Evolutionary conservation across 371 early-diverging fungal genomes (phyloP).

Genomic region (Amoeboaphelidium protococcarum): DNA sequence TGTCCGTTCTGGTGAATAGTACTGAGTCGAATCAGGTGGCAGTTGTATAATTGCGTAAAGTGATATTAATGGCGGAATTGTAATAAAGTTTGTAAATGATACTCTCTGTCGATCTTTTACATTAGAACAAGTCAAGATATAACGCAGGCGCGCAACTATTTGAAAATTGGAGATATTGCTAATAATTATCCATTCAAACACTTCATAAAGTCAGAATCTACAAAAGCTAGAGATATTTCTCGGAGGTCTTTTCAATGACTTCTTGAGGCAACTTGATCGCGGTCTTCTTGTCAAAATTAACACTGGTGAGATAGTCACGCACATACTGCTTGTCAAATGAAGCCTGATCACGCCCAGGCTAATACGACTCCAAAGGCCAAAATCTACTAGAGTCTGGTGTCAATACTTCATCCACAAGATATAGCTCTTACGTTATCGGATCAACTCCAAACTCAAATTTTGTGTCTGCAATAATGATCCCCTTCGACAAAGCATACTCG

Average conservation of each 20-base stretch:
- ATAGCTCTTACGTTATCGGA: conserved; percentile 20
- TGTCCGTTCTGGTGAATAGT: conserved; percentile 14
- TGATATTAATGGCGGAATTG: neutral
- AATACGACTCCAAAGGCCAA: conserved; percentile 65
- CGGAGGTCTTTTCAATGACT: conserved; percentile 52
- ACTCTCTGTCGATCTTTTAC: too few relatives aligned
- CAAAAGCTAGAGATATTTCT: conserved; percentile 58
- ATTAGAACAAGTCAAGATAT: too few relatives aligned
- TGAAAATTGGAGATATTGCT: too few relatives aligned
- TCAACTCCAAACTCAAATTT: conserved; percentile 95
- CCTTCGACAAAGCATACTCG: conserved; percentile 47
- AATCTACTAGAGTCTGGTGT: conserved; percentile 94
- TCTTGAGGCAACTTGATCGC: conserved; percentile 54
- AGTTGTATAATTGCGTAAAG: neutral
- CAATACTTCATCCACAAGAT: conserved; percentile 79
- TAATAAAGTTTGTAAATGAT: too few relatives aligned
- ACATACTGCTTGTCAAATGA: conserved; percentile 86
- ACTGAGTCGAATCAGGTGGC: neutral
- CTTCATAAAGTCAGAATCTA: neutral
- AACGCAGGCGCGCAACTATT: too few relatives aligned
- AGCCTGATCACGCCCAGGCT: conserved; percentile 51
- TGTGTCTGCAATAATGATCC: conserved; percentile 94
- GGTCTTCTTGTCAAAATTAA: conserved; percentile 60
- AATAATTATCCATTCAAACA: too few relatives aligned
- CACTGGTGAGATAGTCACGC: conserved; percentile 67